phyloP scores from a whole-genome alignment of 169 alveolate genomes.

The Blepharisma undulans region DNA sequence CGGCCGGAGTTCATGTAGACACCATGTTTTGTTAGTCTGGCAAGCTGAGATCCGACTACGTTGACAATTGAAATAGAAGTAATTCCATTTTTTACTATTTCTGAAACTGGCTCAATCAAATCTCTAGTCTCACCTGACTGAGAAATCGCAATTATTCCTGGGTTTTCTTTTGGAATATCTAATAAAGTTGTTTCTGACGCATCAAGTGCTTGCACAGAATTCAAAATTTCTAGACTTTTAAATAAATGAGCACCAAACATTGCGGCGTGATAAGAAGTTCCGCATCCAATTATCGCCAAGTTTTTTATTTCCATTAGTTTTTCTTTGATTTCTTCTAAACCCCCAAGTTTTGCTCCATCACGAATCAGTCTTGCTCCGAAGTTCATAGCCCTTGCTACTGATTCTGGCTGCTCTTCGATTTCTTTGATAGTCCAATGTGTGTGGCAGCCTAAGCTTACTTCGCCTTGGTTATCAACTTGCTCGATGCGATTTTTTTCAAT shows the following conservation, averaged over 20 bases:
- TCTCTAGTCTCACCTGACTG: constrained; percentile 96
- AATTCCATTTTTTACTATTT: constrained; percentile 83
- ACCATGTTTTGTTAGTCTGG: constrained; percentile 92
- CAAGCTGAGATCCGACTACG: constrained; percentile 90
- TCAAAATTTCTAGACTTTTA: constrained; percentile 84
- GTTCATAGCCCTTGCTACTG: constrained; percentile 76
- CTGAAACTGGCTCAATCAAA: constrained; percentile 78
- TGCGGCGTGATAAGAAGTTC: constrained; percentile 92
- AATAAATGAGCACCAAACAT: constrained; percentile 87
- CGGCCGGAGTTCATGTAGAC: constrained; percentile 96
- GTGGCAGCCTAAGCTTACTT: constrained; percentile 62
- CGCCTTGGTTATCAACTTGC: constrained; percentile 2
- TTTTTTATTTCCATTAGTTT: constrained; percentile 76
- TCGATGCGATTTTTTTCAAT: background rate
- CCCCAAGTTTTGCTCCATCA: constrained; percentile 84
- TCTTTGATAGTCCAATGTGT: constrained; percentile 92
- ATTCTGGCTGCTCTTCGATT: constrained; percentile 88
- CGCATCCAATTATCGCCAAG: constrained; percentile 92
- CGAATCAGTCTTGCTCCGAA: constrained; percentile 84
- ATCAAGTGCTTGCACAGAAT: constrained; percentile 88
- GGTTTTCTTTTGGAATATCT: constrained; percentile 64
- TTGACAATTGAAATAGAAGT: constrained; percentile 90
- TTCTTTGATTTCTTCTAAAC: constrained; percentile 79
- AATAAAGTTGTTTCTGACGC: constrained; percentile 87
- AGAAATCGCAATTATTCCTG: constrained; percentile 91